phyloP scores from a whole-genome alignment of 768 basidiomycete genomes.

The Termitomyces sp. region DNA sequence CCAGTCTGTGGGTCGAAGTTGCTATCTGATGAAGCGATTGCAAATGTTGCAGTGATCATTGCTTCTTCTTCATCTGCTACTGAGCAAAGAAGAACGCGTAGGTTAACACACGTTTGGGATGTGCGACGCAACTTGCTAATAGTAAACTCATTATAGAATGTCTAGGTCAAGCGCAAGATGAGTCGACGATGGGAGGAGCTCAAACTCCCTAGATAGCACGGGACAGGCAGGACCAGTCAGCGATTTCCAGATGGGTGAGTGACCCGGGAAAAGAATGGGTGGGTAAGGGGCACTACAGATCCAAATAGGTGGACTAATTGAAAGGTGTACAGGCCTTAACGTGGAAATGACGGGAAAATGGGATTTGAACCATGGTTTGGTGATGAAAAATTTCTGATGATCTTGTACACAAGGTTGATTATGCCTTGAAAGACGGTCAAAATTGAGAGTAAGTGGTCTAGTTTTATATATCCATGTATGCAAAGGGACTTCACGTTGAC shows the following conservation, averaged over 20 bases:
- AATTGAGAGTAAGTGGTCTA: conserved; percentile 11
- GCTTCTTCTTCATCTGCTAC: conserved; percentile 15
- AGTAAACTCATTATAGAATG: conserved; percentile 4
- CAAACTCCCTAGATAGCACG: conserved; percentile 3
- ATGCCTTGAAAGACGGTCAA: conserved; percentile 20
- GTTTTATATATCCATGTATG: conserved; percentile 17
- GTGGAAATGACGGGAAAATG: conserved; percentile 15
- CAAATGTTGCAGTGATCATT: conserved; percentile 13
- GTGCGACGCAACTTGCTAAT: conserved; percentile 14
- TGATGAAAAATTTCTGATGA: neutral
- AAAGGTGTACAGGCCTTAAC: conserved; percentile 17
- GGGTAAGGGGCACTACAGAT: conserved; percentile 6
- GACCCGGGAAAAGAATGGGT: conserved; percentile 19
- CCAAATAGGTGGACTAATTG: conserved; percentile 19
- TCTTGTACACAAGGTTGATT: conserved; percentile 20
- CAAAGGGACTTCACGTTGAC: conserved; percentile 21
- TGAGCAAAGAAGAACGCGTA: conserved; percentile 18
- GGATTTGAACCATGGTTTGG: neutral
- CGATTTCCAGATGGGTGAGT: conserved; percentile 21
- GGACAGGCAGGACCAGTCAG: conserved; percentile 17
- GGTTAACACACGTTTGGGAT: conserved; percentile 13
- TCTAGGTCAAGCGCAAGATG: conserved; percentile 20
- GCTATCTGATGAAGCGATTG: conserved; percentile 9
- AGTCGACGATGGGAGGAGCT: conserved; percentile 16
- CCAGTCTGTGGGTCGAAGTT: conserved; percentile 14